These are phyloP conservation scores for Xerocomellus chrysenteron DNA, from an alignment of 768 basidiomycete genomes.

Conservation along the genomic window DNA sequence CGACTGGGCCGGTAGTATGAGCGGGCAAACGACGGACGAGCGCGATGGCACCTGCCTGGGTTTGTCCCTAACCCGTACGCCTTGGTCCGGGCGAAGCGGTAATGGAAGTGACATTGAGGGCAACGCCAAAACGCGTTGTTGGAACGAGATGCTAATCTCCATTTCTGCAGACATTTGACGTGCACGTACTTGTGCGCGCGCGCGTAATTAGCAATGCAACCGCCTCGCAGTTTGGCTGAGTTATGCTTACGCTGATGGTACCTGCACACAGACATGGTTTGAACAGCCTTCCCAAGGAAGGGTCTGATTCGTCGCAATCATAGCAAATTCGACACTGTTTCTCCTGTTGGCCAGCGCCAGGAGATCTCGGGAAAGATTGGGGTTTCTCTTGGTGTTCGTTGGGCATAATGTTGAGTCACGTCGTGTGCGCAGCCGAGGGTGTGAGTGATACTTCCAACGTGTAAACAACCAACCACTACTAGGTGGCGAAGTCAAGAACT, in stretches of 20 bases:
- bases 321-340: conserved; percentile 86
- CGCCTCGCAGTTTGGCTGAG: not conserved
- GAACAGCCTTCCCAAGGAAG: conserved; percentile 69
- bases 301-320: conserved; percentile 61
- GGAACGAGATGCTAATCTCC: conserved; percentile 65
- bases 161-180: conserved; percentile 71
- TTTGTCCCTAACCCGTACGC: conserved; percentile 77
- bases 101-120: conserved; percentile 76
- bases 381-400: conserved; percentile 15
- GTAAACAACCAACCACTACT: not conserved
- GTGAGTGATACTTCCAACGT: not conserved
- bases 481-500: not conserved
- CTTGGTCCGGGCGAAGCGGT: conserved; percentile 71
- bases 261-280: conserved; percentile 71
- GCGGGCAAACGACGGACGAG: conserved; percentile 4
- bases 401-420: conserved; percentile 10
- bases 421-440: not conserved
- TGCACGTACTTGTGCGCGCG: conserved; percentile 62
- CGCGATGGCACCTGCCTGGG: conserved; percentile 45
- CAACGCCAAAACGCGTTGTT: conserved; percentile 73
- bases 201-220: conserved; percentile 21
- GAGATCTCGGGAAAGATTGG: not conserved
- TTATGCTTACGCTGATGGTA: conserved; percentile 59
- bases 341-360: conserved; percentile 37
- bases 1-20: conserved; percentile 42